Evolutionary conservation across 331 rosid genomes (phyloP), one percentile per base, ranked within the genome.

Genomic region (Cydonia oblonga): DNA sequence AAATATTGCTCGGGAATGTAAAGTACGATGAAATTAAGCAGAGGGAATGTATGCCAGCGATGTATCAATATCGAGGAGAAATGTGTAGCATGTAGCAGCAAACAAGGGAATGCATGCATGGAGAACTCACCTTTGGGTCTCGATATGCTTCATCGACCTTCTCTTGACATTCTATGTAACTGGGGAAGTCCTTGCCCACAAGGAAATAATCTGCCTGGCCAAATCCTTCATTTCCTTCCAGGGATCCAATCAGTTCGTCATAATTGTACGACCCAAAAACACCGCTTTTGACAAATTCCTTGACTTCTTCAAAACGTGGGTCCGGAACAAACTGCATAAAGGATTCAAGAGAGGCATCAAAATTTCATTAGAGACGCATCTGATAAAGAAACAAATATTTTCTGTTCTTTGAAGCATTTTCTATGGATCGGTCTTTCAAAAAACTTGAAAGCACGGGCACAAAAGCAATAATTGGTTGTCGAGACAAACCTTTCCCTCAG

Each of bases 131-230:
- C 79, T 74, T 85, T 82, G 88, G 96, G 84, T 95, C 89, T 12
- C 77, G 73, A 53, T 95, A 95, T 29, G 96, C 96, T 81, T 91
- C 82, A 32, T 95, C 97, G 28, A 95, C 97, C 82, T 89, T 72
- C 73, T 89, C 96, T 75, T 95, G 99, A 81, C 96, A 91, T 84
- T 95, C 99, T 57, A 91, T 77, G 82, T 95, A 95, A 84, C 96
- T 88, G 72, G 96, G 97, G 87, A 95, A 95, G 93, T 95, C 99
- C 73, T 91, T 83, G 64, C 93, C 99, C 73, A 95, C 99, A 8
- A 95, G 99, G 84, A 95, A 95, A 77, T 95, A 95, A 82, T 95
- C 99, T 58, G 89, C 99, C 22, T 71, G 86, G 66, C 99, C 99
- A 79, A 79, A 95, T 63, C 99, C 99, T 84, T 91, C 96, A 73